Base-by-base conservation (phyloP, 2,329 filamentous ascomycete genomes). In the Tolypocladium pustulatum region DNA sequence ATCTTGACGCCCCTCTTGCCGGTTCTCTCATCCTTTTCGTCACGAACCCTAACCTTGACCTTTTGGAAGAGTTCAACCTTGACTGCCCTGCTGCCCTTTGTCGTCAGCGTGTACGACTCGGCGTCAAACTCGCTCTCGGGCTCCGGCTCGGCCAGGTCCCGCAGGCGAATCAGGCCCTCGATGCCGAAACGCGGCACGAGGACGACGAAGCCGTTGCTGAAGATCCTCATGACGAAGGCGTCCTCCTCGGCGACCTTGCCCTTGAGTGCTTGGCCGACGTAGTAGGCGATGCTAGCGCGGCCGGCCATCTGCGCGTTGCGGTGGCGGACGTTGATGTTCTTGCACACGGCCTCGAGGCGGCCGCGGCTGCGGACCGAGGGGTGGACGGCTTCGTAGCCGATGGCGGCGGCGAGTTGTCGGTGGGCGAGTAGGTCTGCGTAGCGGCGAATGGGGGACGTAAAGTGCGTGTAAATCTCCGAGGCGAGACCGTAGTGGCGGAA, bases 401-500 rank as follows among this genome's bases (percentile, higher is more conserved):
- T 97, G 36, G 94, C 92, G 12, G 94, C 93, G 0, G 94, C 93
- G 57, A 99, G 86, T 77, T 99, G 94, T 17, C 93, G 83, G 73
- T 99, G 93, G 6, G 91, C 93, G 58, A 96, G 86, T 3, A 99
- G 82, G 76, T 99, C 94, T n/a, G 93, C 93, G 71, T 99, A 99
- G 36, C 95, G 90, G 60, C 94, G 89, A 71, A 99, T 99, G 4
- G 94, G 95, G 4, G 90, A 95, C 0, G 94, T 99, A 75, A 99
- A 99, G 73, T 99, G 94, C 2, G 94, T 99, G 78, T 99, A 99
- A 71, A 99, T 99, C 68, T 95, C 90, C 4, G 89, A 91, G 0
- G 95, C 95, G 40, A 99, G 86, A 65, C 94, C 94, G 73, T 99
- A 99, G 76, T 99, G 95, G 57, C 91, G 85, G 81, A 96, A 99